A percentile compares a stretch with the other conserved stretches of the same genome.
Evolutionary conservation across 1,139 yeast species (phyloP).

Genomic region (Meyerozyma elateridarum): DNA sequence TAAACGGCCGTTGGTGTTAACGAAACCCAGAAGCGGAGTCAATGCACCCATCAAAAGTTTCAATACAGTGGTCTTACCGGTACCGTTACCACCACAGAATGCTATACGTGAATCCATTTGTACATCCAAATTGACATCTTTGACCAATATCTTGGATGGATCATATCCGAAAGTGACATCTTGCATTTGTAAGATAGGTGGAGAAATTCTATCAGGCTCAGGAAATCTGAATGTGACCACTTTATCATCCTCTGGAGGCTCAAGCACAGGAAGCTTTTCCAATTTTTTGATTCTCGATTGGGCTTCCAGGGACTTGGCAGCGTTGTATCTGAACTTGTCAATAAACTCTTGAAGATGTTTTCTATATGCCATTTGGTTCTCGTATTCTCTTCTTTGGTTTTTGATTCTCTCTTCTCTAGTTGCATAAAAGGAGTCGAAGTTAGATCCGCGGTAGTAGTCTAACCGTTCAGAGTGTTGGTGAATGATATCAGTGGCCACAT

Average conservation of each 20-base stretch:
- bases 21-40: conserved; percentile 68
- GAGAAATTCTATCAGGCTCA: conserved; percentile 87
- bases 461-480: conserved; percentile 96
- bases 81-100: conserved; percentile 97
- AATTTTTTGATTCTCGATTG: conserved; percentile 95
- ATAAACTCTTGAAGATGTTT: conserved; percentile 90
- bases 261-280: conserved; percentile 88
- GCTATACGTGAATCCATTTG: conserved; percentile 95
- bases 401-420: conserved; percentile 95
- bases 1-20: conserved; percentile 76
- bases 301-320: conserved; percentile 96
- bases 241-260: conserved; percentile 93
- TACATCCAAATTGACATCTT: conserved; percentile 81
- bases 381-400: conserved; percentile 91
- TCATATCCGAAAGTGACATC: conserved; percentile 83
- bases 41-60: conserved; percentile 78
- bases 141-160: conserved; percentile 56
- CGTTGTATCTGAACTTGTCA: conserved; percentile 94
- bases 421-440: conserved; percentile 87
- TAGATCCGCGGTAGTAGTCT: conserved; percentile 92
- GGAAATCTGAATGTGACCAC: conserved; percentile 85
- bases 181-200: conserved; percentile 88
- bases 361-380: conserved; percentile 93
- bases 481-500: conserved; percentile 95
- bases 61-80: conserved; percentile 94